A percentile compares a stretch with the other conserved stretches of the same genome.
Conservation (phyloP, 179 eudicot genomes). For the Spinacia oleracea region DNA sequence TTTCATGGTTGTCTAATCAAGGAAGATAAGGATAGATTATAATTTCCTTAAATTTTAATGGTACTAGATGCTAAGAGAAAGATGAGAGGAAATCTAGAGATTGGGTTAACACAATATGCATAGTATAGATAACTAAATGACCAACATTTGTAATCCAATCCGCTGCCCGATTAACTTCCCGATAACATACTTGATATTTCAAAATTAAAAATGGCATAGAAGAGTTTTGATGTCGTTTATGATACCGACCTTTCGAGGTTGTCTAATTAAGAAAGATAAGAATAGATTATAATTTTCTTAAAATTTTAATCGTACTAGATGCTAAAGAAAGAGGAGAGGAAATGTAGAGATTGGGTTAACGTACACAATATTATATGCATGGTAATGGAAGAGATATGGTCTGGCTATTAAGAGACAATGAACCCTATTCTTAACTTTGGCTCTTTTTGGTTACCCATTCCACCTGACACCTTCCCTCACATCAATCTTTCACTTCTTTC, state of each 20-base stretch:
- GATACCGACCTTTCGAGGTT: neutral
- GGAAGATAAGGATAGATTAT: no score
- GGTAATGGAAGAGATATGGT: conserved; percentile 13
- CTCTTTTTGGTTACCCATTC: conserved; percentile 21
- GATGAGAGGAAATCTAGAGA: no score
- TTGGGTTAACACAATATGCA: no score
- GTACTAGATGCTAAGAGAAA: no score
- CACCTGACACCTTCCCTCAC: conserved; percentile 5
- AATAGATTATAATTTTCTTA: neutral
- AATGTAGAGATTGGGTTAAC: neutral
- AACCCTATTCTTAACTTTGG: neutral
- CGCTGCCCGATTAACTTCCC: no score
- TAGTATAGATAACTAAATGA: no score
- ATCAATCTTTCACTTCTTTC: neutral
- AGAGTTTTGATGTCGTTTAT: no score
- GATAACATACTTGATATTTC: no score
- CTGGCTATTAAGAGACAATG: conserved; percentile 1
- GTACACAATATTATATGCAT: conserved; percentile 14
- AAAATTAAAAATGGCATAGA: no score
- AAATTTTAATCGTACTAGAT: neutral
- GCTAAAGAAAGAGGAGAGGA: neutral
- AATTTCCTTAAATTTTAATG: no score
- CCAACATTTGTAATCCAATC: no score
- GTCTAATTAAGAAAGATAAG: neutral
- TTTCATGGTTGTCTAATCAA: no score